Percentiles rank a stretch among this genome's conserved stretches.
phyloP scores from a whole-genome alignment of 1,139 yeast genomes.

The Blastobotrys ciferrii region DNA sequence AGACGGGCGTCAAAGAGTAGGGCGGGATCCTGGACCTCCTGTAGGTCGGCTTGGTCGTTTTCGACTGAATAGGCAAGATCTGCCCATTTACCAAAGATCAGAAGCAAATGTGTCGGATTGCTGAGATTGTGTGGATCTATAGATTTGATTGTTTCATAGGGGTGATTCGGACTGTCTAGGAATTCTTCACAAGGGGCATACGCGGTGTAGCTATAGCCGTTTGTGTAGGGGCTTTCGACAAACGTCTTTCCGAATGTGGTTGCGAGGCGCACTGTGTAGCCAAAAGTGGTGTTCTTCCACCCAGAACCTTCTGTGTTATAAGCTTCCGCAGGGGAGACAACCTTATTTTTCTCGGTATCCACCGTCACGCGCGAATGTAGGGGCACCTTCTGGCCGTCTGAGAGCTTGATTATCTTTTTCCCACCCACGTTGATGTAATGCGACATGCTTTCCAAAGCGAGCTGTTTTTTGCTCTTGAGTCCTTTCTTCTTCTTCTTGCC shows the following conservation, averaged over 20 bases:
- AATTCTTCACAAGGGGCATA: slow-evolving; percentile 65
- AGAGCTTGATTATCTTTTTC: slow-evolving; percentile 53
- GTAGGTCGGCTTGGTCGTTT: slow-evolving; percentile 46
- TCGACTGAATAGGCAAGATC: slow-evolving; percentile 55
- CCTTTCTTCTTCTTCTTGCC: slow-evolving; percentile 41
- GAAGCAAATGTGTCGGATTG: slow-evolving; percentile 40
- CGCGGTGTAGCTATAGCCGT: slow-evolving; percentile 69
- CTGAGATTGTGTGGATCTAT: slow-evolving; percentile 4
- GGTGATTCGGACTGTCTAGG: slow-evolving; percentile 5
- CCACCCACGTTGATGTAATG: slow-evolving; percentile 75
- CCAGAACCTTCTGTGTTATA: slow-evolving; percentile 39
- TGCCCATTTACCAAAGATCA: slow-evolving; percentile 63
- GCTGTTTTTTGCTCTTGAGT: slow-evolving; percentile 32
- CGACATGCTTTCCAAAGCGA: slow-evolving; percentile 43
- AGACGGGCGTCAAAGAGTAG: slow-evolving; percentile 70
- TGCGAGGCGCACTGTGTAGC: slow-evolving; percentile 73
- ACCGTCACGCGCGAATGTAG: slow-evolving; percentile 80
- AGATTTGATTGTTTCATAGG: not conserved
- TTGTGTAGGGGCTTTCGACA: slow-evolving; percentile 62
- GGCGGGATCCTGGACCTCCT: slow-evolving; percentile 52
- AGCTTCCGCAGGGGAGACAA: slow-evolving; percentile 72
- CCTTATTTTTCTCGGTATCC: slow-evolving; percentile 56
- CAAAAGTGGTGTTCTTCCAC: slow-evolving; percentile 43
- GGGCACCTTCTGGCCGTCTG: slow-evolving; percentile 61
- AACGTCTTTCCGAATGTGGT: slow-evolving; percentile 60